A percentile compares a stretch with the other conserved stretches of the same genome.
Evolutionary conservation across 768 basidiomycete genomes (phyloP).

Genomic region (Tricholoma matsutake): DNA sequence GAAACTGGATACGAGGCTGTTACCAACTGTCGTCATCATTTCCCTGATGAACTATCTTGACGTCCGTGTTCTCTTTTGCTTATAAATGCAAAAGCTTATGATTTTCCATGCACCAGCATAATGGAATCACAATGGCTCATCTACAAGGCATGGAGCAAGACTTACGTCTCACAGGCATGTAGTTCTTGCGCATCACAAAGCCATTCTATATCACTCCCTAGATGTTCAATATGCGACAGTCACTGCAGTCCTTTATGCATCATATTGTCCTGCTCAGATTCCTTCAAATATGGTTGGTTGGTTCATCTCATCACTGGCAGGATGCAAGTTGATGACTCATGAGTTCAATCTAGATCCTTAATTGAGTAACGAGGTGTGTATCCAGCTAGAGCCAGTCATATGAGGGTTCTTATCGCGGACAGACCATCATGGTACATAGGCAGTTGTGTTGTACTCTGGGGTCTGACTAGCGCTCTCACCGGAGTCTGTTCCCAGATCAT

Average conservation of each 20-base stretch:
- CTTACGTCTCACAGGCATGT: constrained; percentile 16
- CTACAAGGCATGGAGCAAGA: constrained; percentile 50
- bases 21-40: constrained; percentile 44
- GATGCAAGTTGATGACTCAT: too few species aligned
- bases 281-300: constrained; percentile 20
- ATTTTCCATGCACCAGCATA: constrained; percentile 29
- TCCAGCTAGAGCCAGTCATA: constrained; percentile 32
- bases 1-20: constrained; percentile 41
- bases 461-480: too few species aligned
- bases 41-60: constrained; percentile 50
- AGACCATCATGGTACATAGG: constrained; percentile 66
- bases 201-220: constrained; percentile 12
- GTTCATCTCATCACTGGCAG: constrained; percentile 5
- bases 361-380: background rate
- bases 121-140: constrained; percentile 45
- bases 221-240: constrained; percentile 52
- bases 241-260: constrained; percentile 32
- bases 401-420: background rate
- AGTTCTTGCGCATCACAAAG: too few species aligned
- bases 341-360: too few species aligned
- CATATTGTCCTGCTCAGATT: too few species aligned
- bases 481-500: constrained; percentile 35
- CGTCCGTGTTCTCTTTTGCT: constrained; percentile 22
- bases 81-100: background rate
- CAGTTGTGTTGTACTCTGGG: constrained; percentile 27